Percentiles rank a stretch among this genome's conserved stretches.
Conservation (phyloP, 768 basidiomycete species). For the Trametes sanguinea region DNA sequence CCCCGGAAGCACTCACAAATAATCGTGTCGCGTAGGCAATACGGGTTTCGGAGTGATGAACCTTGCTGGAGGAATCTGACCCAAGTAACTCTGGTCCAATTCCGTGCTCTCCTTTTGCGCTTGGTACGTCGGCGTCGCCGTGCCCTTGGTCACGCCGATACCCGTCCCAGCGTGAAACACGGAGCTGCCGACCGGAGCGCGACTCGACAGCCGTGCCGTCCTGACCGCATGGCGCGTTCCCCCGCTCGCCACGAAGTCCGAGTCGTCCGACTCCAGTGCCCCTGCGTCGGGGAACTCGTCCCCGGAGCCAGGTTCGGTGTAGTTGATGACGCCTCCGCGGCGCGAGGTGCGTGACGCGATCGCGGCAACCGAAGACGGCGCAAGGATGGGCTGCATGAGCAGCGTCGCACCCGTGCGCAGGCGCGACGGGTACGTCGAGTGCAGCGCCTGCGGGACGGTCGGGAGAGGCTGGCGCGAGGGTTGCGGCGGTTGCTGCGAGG, state of each 20-base stretch:
- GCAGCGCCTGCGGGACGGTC: slow-evolving; percentile 65
- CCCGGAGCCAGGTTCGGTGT: slow-evolving; percentile 82
- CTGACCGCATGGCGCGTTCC: slow-evolving; percentile 58
- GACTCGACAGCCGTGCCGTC: slow-evolving; percentile 29
- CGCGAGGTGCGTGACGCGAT: slow-evolving; percentile 45
- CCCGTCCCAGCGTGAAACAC: slow-evolving; percentile 55
- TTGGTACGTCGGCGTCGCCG: slow-evolving; percentile 38
- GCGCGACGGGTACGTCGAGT: slow-evolving; percentile 86
- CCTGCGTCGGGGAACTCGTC: slow-evolving; percentile 83
- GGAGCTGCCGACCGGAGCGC: slow-evolving; percentile 40
- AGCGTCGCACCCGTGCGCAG: slow-evolving; percentile 87
- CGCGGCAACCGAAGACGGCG: slow-evolving; percentile 35
- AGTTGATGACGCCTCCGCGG: slow-evolving; percentile 76
- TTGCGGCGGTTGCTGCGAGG: slow-evolving; percentile 37
- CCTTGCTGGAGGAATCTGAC: slow-evolving; percentile 77
- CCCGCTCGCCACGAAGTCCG: slow-evolving; percentile 72
- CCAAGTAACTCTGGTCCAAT: slow-evolving; percentile 87
- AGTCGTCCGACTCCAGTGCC: slow-evolving; percentile 82
- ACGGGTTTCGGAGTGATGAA: slow-evolving; percentile 67
- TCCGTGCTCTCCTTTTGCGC: slow-evolving; percentile 49
- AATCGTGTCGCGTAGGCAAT: slow-evolving; percentile 64
- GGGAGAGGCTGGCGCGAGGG: slow-evolving; percentile 50
- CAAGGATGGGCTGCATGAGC: slow-evolving; percentile 84
- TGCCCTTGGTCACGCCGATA: slow-evolving; percentile 24
- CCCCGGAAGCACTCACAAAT: slow-evolving; percentile 59